phyloP scores from a whole-genome alignment of 1,284 basidiomycete genomes.

The Ceraceosorus bombacis region DNA sequence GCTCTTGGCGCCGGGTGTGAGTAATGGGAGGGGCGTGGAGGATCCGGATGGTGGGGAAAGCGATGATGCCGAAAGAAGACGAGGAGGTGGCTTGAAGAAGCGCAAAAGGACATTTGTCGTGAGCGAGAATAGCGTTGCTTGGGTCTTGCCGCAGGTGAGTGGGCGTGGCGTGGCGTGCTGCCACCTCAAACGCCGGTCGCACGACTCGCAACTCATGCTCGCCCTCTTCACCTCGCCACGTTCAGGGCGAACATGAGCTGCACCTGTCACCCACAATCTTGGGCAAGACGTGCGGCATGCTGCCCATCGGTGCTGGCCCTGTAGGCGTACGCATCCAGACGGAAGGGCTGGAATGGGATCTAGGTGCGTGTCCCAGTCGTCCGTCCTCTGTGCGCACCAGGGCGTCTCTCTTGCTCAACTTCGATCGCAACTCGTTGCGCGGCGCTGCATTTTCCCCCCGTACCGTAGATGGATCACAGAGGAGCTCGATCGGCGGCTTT shows the following conservation, averaged over 20 bases:
- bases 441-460: constrained; percentile 12
- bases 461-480: constrained; percentile 8
- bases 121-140: constrained; percentile 78
- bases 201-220: background rate
- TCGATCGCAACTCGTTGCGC: constrained; percentile 5
- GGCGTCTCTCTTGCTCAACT: too few relatives aligned
- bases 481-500: constrained; percentile 37
- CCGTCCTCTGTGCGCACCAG: too few relatives aligned
- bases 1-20: constrained; percentile 58
- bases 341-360: constrained; percentile 78
- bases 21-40: constrained; percentile 16
- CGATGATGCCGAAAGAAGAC: constrained; percentile 6
- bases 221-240: constrained; percentile 10
- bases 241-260: constrained; percentile 71
- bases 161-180: too few relatives aligned
- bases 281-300: constrained; percentile 82
- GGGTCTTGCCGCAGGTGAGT: constrained; percentile 71
- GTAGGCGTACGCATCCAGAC: constrained; percentile 69
- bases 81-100: constrained; percentile 45
- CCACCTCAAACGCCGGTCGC: background rate
- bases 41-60: constrained; percentile 21
- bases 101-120: constrained; percentile 65
- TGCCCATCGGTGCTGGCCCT: constrained; percentile 55
- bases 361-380: constrained; percentile 61
- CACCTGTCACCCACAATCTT: constrained; percentile 64